Evolutionary conservation across 2,329 filamentous ascomycete species (phyloP), one percentile per base, ranked within the genome.

Genomic region (Calonectria pseudoreteaudii): DNA sequence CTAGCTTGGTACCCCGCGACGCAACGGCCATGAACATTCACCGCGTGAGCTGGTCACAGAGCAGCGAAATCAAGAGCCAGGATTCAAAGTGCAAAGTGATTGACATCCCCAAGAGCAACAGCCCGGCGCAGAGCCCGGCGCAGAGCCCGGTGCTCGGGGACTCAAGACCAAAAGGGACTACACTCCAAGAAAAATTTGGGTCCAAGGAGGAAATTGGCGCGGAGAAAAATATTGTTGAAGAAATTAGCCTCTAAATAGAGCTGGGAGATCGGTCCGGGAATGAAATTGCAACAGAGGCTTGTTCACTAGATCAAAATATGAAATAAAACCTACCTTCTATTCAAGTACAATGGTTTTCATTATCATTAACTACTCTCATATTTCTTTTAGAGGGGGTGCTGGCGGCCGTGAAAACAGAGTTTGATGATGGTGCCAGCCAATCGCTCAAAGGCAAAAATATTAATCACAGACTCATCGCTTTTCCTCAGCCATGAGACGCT

Each of bases 1-100:
- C 75, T 18, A 80, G 79, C 66, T 52, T 73, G 13, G 76, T 77
- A 16, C 73, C 76, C n/a, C 78, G 80, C 52, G 70, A 70, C 13
- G 66, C 72, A 16, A 72, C 77, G 16, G 38, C 69, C 11, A 58
- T 70, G 18, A 77, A 85, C 36, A 83, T 86, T 69, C 85, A 86
- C 76, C 84, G 87, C 38, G 87, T 88, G 70, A 90, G 92, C 80
- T 92, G 91, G 91, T 88, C 89, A 36, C 90, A 92, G 80, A 88
- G 86, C 77, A 90, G 91, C 74, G 88, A 91, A 44, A 74, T 76
- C 53, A 60, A 70, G 49, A 89, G 86, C 77, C 84, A 84, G 49
- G 88, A 89, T 47, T 90, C 89, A 0, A 85, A 86, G 58, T 90
- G 89, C 87, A 85, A 86, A 81, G 60, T 74, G 77, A 41, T 60